Conservation (phyloP, 257 asterid genomes). For the Solanum medicagineum region DNA sequence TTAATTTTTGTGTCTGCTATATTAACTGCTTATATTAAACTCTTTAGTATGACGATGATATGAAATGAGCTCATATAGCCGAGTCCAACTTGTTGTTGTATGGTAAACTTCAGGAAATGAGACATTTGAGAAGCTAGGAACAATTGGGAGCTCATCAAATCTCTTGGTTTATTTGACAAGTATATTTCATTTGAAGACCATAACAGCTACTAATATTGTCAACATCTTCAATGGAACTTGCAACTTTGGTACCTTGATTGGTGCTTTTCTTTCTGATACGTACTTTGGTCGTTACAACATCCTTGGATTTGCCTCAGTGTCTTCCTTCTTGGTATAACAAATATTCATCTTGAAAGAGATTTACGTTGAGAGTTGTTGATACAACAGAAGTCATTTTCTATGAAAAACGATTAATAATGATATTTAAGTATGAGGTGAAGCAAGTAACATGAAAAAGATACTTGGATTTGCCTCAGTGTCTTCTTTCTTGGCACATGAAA, state of each 20-base stretch:
- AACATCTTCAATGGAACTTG: slow-evolving; percentile 23
- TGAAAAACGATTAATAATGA: not conserved
- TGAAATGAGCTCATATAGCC: not conserved
- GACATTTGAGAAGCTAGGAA: slow-evolving; percentile 24
- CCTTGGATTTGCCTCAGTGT: slow-evolving; percentile 13
- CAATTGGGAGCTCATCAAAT: slow-evolving; percentile 18
- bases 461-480: slow-evolving; percentile 15
- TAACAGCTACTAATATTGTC: slow-evolving; percentile 19
- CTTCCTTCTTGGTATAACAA: slow-evolving; percentile 14
- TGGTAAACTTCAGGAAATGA: slow-evolving; percentile 14
- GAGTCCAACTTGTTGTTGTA: not conserved
- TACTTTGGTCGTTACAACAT: slow-evolving; percentile 20
- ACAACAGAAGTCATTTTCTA: not conserved
- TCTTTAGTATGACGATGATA: not conserved
- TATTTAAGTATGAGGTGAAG: too few species aligned
- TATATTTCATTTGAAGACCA: slow-evolving; percentile 13
- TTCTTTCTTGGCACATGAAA: slow-evolving; percentile 12
- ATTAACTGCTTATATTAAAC: too few species aligned
- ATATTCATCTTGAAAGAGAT: not conserved
- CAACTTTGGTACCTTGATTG: slow-evolving; percentile 19
- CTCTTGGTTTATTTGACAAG: slow-evolving; percentile 20
- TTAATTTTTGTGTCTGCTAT: too few species aligned
- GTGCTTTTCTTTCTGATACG: slow-evolving; percentile 22
- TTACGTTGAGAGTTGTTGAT: not conserved
- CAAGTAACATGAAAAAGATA: not conserved